Conservation (phyloP, 306 rosid genomes). For the Betula pendula region DNA sequence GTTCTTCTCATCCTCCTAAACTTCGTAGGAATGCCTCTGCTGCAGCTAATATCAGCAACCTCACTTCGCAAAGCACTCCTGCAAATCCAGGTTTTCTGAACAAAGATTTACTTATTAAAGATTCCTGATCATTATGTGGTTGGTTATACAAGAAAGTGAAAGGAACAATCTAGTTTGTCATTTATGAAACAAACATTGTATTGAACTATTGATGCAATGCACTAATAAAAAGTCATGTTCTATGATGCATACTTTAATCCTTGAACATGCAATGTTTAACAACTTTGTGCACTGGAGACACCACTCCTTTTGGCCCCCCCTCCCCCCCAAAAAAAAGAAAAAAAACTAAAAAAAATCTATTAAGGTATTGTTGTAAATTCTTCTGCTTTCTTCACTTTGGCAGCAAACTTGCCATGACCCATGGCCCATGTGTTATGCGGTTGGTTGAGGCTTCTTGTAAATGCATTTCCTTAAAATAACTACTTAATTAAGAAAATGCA, state of each 20-base stretch:
- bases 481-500: too few relatives aligned
- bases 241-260: background rate
- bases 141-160: background rate
- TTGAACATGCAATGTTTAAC: background rate
- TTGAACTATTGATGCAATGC: background rate
- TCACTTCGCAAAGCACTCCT: slow-evolving; percentile 45
- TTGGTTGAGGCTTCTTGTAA: too few relatives aligned
- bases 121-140: background rate
- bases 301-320: too few relatives aligned
- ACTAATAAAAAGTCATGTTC: background rate
- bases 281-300: background rate
- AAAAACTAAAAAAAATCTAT: too few relatives aligned
- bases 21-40: slow-evolving; percentile 88
- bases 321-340: too few relatives aligned
- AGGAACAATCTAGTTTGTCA: background rate
- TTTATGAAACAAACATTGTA: background rate
- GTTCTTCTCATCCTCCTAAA: slow-evolving; percentile 49
- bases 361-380: too few relatives aligned
- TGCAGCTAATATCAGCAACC: slow-evolving; percentile 70
- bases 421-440: too few relatives aligned
- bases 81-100: slow-evolving; percentile 54
- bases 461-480: too few relatives aligned
- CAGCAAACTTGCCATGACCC: too few relatives aligned
- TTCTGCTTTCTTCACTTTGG: too few relatives aligned
- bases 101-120: background rate